Conservation (phyloP, 495 filamentous ascomycete genomes). For the Schizothecium vesticola region DNA sequence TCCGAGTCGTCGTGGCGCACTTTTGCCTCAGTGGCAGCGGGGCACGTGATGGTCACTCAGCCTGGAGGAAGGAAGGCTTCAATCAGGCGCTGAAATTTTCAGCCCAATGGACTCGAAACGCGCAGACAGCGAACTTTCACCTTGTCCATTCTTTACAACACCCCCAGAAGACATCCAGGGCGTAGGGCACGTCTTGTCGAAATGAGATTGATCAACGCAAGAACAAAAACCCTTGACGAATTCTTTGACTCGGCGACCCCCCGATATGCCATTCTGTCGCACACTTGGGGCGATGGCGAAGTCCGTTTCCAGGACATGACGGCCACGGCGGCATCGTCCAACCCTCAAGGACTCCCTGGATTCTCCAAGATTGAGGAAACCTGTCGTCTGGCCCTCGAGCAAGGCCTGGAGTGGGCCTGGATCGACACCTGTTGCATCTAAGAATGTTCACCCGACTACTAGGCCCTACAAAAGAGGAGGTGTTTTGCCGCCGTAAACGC, state of each 20-base stretch:
- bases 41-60: too few relatives aligned
- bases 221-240: slow-evolving; percentile 17
- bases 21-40: too few relatives aligned
- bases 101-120: too few relatives aligned
- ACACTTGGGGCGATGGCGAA: slow-evolving; percentile 34
- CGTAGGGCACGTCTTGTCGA: too few relatives aligned
- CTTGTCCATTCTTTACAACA: not conserved
- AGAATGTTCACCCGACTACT: too few relatives aligned
- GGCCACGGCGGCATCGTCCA: not conserved
- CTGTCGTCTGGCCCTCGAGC: not conserved
- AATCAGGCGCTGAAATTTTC: too few relatives aligned
- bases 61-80: too few relatives aligned
- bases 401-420: not conserved
- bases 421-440: not conserved
- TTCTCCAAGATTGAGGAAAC: not conserved
- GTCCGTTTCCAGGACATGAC: slow-evolving; percentile 16
- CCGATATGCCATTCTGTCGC: slow-evolving; percentile 36
- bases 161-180: too few relatives aligned
- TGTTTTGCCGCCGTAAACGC: too few relatives aligned
- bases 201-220: slow-evolving; percentile 30
- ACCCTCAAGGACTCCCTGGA: not conserved
- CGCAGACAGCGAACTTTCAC: not conserved
- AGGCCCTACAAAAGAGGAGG: too few relatives aligned
- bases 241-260: slow-evolving; percentile 22
- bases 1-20: too few relatives aligned